Evolutionary conservation across 345 rosid genomes (phyloP).

Genomic region (Aegle marmelos): DNA sequence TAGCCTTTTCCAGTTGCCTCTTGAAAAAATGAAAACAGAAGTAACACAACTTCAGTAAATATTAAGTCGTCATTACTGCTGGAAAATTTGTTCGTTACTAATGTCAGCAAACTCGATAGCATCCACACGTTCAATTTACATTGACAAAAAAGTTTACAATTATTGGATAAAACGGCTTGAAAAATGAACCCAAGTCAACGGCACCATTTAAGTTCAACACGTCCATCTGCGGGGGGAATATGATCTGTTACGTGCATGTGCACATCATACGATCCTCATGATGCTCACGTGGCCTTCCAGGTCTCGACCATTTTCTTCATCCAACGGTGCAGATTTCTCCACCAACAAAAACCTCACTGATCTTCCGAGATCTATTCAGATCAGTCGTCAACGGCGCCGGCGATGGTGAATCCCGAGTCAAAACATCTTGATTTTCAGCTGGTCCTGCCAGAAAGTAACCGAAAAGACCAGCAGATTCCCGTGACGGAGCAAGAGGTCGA

Average conservation of each 20-base stretch:
- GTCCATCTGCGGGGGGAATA: neutral
- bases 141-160: too few species aligned
- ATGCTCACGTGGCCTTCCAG: neutral
- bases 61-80: too few species aligned
- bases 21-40: too few species aligned
- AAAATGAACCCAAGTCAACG: too few species aligned
- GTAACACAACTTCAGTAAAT: too few species aligned
- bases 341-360: neutral
- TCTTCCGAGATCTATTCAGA: neutral
- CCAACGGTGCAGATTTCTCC: neutral
- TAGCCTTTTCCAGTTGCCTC: too few species aligned
- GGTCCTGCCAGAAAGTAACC: neutral
- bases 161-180: too few species aligned
- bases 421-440: neutral
- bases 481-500: neutral
- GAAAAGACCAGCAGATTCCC: neutral
- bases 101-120: too few species aligned
- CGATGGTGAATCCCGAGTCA: neutral
- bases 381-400: neutral
- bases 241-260: neutral
- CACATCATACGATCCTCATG: neutral
- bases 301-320: neutral
- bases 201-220: neutral
- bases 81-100: too few species aligned
- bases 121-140: too few species aligned